These are phyloP conservation scores for Lepidium africanum DNA, from an alignment of 345 rosid species.

Conservation along the genomic window DNA sequence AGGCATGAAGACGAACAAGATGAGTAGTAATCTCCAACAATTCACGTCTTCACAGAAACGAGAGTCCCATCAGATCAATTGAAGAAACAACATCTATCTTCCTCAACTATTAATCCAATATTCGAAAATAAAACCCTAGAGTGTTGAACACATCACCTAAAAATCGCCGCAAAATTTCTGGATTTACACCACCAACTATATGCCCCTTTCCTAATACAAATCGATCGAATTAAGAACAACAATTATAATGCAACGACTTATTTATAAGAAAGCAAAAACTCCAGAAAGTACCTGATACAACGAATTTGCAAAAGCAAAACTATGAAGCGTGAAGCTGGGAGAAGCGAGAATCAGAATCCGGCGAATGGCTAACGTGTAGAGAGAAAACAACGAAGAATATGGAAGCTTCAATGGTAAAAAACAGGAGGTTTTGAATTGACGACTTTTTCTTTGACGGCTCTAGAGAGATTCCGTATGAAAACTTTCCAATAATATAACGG, in stretches of 20 bases:
- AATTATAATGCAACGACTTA: not conserved
- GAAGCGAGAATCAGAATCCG: not conserved
- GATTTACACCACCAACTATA: slow-evolving; percentile 35
- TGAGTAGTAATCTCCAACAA: slow-evolving; percentile 11
- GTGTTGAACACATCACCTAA: slow-evolving; percentile 25
- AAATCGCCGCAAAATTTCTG: slow-evolving; percentile 31
- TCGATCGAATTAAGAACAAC: not conserved
- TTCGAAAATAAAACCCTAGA: slow-evolving; percentile 10
- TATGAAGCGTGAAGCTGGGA: not conserved
- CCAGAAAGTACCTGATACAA: slow-evolving; percentile 9
- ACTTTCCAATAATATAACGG: not conserved
- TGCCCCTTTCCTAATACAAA: slow-evolving; percentile 13
- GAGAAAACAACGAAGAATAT: not conserved
- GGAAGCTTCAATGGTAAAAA: not conserved
- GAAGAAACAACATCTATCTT: slow-evolving; percentile 1
- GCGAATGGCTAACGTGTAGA: not conserved
- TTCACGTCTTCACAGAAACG: slow-evolving; percentile 18
- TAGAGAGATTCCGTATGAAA: not conserved
- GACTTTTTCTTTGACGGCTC: not conserved
- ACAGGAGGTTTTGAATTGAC: not conserved
- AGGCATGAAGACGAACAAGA: slow-evolving; percentile 20
- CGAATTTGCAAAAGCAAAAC: not conserved
- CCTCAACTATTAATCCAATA: not conserved
- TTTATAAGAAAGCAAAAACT: not conserved
- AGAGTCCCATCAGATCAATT: slow-evolving; percentile 11